Evolutionary conservation across 495 filamentous ascomycete species (phyloP), one percentile per base, ranked within the genome.

Genomic region (Penicillium odoratum): DNA sequence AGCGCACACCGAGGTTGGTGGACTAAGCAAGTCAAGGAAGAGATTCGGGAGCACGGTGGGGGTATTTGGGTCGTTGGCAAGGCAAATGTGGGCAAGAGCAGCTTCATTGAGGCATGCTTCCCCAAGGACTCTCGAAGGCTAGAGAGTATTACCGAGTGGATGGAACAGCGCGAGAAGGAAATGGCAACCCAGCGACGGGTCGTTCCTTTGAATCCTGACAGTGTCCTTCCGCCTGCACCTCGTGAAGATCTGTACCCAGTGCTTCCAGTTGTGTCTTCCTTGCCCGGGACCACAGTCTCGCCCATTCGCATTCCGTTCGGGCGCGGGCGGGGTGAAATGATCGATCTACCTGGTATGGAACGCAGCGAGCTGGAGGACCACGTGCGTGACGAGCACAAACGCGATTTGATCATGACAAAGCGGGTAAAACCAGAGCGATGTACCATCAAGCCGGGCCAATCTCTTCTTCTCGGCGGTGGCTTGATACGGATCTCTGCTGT

Each of bases 61-160:
- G 95, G 88, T 5, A 82, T 89, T n/a, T 99, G 94, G 94, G 86
- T 99, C 78, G 90, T 98, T 26, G 94, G 95, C n/a, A 96, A 93
- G 63, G 91, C 88, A 51, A 99, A 99, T 66, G 94, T 98, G 28
- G 94, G 94, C 13, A 99, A 99, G 72, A 97, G 92, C 66, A 87
- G 86, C 59, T 86, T 99, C 26, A 91, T 97, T 53, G 85, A 93
- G 64, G 79, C 78, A 8, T 85, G 95, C 16, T 95, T 91, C 63
- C 93, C 93, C 15, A 95, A 96, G 68, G 90, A 89, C 26, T 81
- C 84, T 45, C 82, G 78, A 62, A 74, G 75, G 31, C 54, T 78
- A 11, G 74, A 73, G 48, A 74, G 71, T 40, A 71, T 74, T 55
- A 62, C 60, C 1, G 70, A 77, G 21, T 60, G 72, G 56, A 57